phyloP scores from a whole-genome alignment of 1,284 basidiomycete species.

The Erythrobasidium hasegawianum region DNA sequence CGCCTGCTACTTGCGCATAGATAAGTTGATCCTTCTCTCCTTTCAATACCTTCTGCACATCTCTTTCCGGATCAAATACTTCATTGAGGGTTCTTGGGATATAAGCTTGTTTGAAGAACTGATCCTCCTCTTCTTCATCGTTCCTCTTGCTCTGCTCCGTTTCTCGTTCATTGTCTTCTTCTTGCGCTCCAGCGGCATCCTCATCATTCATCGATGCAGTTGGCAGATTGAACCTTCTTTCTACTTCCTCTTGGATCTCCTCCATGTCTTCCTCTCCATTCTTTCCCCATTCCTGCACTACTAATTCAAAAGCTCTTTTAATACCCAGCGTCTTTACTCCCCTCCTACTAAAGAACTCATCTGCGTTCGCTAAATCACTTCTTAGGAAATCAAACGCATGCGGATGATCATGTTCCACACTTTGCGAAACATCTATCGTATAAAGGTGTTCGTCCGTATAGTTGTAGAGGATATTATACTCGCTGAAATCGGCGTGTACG shows the following conservation, averaged over 20 bases:
- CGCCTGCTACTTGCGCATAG: conserved; percentile 76
- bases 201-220: conserved; percentile 33
- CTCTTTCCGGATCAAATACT: conserved; percentile 86
- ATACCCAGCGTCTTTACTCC: conserved; percentile 76
- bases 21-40: conserved; percentile 72
- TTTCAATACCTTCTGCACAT: conserved; percentile 66
- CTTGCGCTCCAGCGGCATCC: conserved; percentile 36
- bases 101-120: conserved; percentile 79
- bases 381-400: conserved; percentile 93
- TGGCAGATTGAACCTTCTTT: conserved; percentile 33
- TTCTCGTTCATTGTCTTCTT: conserved; percentile 46
- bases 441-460: conserved; percentile 62
- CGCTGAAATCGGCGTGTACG: conserved; percentile 95
- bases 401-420: conserved; percentile 97
- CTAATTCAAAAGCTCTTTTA: conserved; percentile 79
- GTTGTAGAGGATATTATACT: conserved; percentile 92
- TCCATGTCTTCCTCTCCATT: conserved; percentile 45
- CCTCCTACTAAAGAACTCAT: conserved; percentile 80
- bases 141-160: background rate
- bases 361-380: conserved; percentile 84
- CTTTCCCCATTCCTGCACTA: conserved; percentile 59
- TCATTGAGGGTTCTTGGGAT: conserved; percentile 90
- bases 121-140: conserved; percentile 67
- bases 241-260: conserved; percentile 38
- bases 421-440: conserved; percentile 98